phyloP scores from a whole-genome alignment of 2,329 filamentous ascomycete species.

The Diaporthe humulicola region DNA sequence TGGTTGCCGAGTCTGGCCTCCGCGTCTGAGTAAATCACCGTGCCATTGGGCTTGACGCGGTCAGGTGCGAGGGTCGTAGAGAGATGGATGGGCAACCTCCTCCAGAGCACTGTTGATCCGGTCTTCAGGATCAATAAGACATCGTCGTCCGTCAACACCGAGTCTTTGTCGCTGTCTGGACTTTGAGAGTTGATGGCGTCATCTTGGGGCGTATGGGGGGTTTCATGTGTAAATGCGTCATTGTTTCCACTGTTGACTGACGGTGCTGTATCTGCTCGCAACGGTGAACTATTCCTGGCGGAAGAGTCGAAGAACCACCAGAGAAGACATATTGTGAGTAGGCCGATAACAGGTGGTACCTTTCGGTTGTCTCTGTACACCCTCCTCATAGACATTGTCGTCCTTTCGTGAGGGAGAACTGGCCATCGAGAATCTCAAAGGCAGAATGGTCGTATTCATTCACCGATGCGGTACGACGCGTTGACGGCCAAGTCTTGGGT shows the following conservation, averaged over 20 bases:
- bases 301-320: constrained; percentile 44
- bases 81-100: constrained; percentile 46
- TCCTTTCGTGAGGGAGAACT: not conserved
- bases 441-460: not conserved
- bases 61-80: constrained; percentile 44
- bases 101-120: constrained; percentile 46
- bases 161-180: not conserved
- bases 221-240: not conserved
- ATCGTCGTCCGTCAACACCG: not conserved
- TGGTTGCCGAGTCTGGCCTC: constrained; percentile 44
- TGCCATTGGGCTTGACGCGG: constrained; percentile 44
- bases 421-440: not conserved
- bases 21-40: constrained; percentile 46
- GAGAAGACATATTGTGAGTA: constrained; percentile 44
- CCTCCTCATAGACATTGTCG: constrained; percentile 5
- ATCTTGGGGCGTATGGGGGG: too few species aligned
- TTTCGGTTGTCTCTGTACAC: constrained; percentile 45
- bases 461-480: not conserved
- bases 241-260: not conserved
- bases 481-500: not conserved
- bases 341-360: constrained; percentile 44
- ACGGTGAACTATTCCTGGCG: not conserved
- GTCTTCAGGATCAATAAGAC: constrained; percentile 45
- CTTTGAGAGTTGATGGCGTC: not conserved
- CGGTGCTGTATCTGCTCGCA: not conserved